Base-by-base conservation (phyloP, 306 rosid genomes). In the Rubus idaeus region DNA sequence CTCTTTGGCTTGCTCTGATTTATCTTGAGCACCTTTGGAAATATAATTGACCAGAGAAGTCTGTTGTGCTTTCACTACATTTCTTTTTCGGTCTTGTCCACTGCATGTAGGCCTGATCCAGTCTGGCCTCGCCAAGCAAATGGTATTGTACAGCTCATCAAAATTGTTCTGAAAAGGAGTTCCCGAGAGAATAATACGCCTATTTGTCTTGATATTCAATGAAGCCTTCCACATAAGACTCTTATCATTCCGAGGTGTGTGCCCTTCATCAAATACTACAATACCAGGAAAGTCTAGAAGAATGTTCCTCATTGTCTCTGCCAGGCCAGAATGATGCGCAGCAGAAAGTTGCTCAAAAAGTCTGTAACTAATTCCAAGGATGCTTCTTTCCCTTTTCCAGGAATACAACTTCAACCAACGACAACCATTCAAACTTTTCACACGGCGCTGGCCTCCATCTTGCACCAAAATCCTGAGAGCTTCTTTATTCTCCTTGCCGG, bases 91-190 rank as follows among this genome's bases (percentile, higher is more conserved):
- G 2, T 62, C 75, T 46, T 14, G 73, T 74, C 26, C 77, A 6
- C 68, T 81, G 20, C 4, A 52, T 11, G 47, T 21, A 8, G 46
- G 26, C 11, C 40, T 4, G 55, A 23, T 66, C 66, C 17, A 56
- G 26, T 61, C 64, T 14, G 91, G 95, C 69, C 80, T 85, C 41
- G 73, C 89, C 83, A 91, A 60, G 78, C 86, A n/a, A 7, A 90
- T 72, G 4, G 93, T 83, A 75, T 87, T 88, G 51, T 50, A 76
- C 3, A 91, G 90, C 83, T 88, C 97, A 9, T n/a, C 65, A 44
- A 91, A 88, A 30, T 83, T 91, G 67, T 91, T 91, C 70, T 91
- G 93, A 42, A 91, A 89, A 1, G 93, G 93, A 47, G 97, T 91
- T 71, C 97, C 97, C 0, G 95, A 85, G 45, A 91, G 93, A 55